These are phyloP conservation scores for Suhomyces terraborum DNA, from an alignment of 1,139 yeast genomes.

Conservation along the genomic window DNA sequence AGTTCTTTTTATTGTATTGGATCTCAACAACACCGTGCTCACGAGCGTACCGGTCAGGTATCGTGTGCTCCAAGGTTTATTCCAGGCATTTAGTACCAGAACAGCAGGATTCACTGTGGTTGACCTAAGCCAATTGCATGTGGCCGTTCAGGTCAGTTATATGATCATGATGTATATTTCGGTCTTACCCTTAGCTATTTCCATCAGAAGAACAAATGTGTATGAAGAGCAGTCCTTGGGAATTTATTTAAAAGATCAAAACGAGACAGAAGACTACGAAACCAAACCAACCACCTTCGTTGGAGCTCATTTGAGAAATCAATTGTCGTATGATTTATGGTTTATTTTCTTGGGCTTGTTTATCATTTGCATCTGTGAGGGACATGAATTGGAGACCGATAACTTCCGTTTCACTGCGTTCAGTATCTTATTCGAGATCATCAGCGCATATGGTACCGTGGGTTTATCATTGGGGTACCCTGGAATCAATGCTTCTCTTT, in stretches of 20 bases:
- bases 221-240: constrained; percentile 97
- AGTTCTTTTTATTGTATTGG: constrained; percentile 76
- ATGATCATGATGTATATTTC: constrained; percentile 98
- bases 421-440: constrained; percentile 78
- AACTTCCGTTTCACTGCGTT: constrained; percentile 65
- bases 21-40: constrained; percentile 55
- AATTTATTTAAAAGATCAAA: constrained; percentile 57
- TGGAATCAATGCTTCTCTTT: constrained; percentile 62
- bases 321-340: constrained; percentile 94
- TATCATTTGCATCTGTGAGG: constrained; percentile 84
- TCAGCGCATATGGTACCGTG: constrained; percentile 95
- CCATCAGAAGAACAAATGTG: constrained; percentile 94
- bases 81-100: constrained; percentile 89
- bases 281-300: constrained; percentile 62
- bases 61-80: constrained; percentile 77
- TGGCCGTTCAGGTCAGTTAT: constrained; percentile 91
- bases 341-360: constrained; percentile 84
- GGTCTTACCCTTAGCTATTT: constrained; percentile 91
- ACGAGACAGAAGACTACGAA: constrained; percentile 28
- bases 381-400: constrained; percentile 52
- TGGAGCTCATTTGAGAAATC: constrained; percentile 87
- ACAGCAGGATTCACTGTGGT: constrained; percentile 88
- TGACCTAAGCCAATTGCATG: constrained; percentile 69
- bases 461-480: constrained; percentile 89
- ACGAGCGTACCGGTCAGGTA: constrained; percentile 60